Percentiles rank a stretch among this genome's conserved stretches.
Evolutionary conservation across 352 stramenopile species (phyloP).

Genomic region (Hyaloperonospora arabidopsidis): DNA sequence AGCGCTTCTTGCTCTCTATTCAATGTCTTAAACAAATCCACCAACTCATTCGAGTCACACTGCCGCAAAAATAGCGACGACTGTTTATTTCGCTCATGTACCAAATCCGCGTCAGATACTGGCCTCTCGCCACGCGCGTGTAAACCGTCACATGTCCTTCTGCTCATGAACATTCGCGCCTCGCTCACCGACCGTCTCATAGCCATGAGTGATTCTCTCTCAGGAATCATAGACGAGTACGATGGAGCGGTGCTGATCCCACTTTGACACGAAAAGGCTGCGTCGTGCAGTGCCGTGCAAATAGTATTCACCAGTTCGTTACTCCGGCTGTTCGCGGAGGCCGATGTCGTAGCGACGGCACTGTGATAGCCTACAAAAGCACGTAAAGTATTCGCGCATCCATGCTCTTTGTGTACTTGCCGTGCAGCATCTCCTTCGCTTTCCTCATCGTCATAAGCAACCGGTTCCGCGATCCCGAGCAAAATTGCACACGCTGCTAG

Average conservation of each 20-base stretch:
- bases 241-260: slow-evolving; percentile 4
- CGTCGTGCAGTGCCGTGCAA: slow-evolving; percentile 27
- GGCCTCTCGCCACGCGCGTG: slow-evolving; percentile 47
- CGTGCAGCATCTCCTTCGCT: slow-evolving; percentile 11
- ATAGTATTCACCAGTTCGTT: slow-evolving; percentile 32
- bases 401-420: slow-evolving; percentile 32
- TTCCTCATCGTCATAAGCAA: slow-evolving; percentile 5
- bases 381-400: slow-evolving; percentile 52
- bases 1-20: slow-evolving; percentile 26
- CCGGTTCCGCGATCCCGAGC: slow-evolving; percentile 28
- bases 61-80: slow-evolving; percentile 37
- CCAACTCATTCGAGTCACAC: slow-evolving; percentile 44
- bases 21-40: slow-evolving; percentile 51
- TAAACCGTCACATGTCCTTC: slow-evolving; percentile 46
- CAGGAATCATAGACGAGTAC: slow-evolving; percentile 19
- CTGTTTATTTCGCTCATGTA: slow-evolving; percentile 14
- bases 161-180: slow-evolving; percentile 56
- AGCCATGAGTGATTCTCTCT: slow-evolving; percentile 40
- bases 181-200: slow-evolving; percentile 37
- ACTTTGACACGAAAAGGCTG: slow-evolving; percentile 8
- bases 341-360: slow-evolving; percentile 35
- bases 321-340: slow-evolving; percentile 16
- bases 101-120: slow-evolving; percentile 9
- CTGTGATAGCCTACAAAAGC: slow-evolving; percentile 69
- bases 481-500: slow-evolving; percentile 37